Conservation (phyloP, 169 alveolate genomes). For the Miamiensis avidus region DNA sequence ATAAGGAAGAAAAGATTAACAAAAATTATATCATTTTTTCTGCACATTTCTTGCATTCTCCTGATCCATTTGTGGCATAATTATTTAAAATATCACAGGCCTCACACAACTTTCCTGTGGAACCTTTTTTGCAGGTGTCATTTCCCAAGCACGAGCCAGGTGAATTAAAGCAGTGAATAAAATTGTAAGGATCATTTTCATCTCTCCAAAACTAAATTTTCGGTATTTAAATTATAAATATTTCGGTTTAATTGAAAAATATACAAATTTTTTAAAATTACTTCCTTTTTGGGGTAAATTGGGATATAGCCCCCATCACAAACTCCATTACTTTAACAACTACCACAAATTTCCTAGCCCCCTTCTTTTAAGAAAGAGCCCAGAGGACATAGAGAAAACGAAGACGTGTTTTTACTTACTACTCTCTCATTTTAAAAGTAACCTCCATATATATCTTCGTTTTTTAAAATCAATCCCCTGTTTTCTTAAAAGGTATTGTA, state of each 20-base stretch:
- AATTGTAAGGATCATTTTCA: neutral
- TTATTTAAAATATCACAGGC: neutral
- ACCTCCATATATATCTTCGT: too few relatives aligned
- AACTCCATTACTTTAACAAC: neutral
- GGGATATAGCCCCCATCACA: neutral
- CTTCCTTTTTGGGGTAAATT: neutral
- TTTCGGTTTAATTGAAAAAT: too few relatives aligned
- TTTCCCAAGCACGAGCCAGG: neutral
- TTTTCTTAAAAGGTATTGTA: neutral
- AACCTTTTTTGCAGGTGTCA: neutral
- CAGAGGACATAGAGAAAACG: neutral
- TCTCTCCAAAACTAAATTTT: neutral
- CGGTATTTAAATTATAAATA: too few relatives aligned
- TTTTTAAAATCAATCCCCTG: neutral
- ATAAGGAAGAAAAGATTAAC: too few relatives aligned
- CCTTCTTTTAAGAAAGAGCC: neutral
- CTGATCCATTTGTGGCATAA: neutral
- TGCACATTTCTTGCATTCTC: neutral
- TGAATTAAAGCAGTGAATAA: neutral
- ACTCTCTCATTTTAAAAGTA: neutral
- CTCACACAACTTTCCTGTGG: neutral
- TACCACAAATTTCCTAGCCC: neutral
- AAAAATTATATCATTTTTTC: neutral
- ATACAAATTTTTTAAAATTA: too few relatives aligned
- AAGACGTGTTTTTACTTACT: neutral